Conservation (phyloP, 495 filamentous ascomycete genomes). For the Podospora pseudoanserina region DNA sequence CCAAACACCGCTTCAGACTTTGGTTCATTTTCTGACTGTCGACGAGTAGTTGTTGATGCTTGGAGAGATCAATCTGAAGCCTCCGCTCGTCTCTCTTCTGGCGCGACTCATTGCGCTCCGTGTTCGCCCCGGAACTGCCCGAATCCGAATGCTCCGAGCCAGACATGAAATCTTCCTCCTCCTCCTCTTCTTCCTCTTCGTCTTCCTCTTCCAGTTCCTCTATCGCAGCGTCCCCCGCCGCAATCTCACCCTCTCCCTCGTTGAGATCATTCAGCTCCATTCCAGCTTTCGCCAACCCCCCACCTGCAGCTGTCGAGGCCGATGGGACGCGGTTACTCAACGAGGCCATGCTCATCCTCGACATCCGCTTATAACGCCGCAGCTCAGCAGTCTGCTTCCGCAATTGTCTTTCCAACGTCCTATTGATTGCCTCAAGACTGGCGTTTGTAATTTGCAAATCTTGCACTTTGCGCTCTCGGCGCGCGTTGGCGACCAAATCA, state of each 20-base stretch:
- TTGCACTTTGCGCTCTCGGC: slow-evolving; percentile 89
- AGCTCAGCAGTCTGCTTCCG: slow-evolving; percentile 87
- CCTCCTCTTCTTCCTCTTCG: slow-evolving; percentile 38
- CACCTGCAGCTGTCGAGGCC: slow-evolving; percentile 30
- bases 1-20: slow-evolving; percentile 80
- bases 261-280: slow-evolving; percentile 49
- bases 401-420: slow-evolving; percentile 85
- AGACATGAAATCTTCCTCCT: slow-evolving; percentile 43
- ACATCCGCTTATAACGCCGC: slow-evolving; percentile 75
- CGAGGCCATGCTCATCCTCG: slow-evolving; percentile 56
- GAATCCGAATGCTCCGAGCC: slow-evolving; percentile 45
- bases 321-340: slow-evolving; percentile 27
- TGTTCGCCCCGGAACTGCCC: slow-evolving; percentile 44
- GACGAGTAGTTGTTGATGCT: slow-evolving; percentile 80
- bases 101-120: slow-evolving; percentile 42
- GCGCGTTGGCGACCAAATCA: slow-evolving; percentile 75
- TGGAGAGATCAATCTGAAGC: slow-evolving; percentile 75
- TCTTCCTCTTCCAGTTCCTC: slow-evolving; percentile 31
- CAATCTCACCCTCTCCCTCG: slow-evolving; percentile 45
- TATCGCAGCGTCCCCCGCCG: slow-evolving; percentile 45
- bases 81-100: slow-evolving; percentile 68
- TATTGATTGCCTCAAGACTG: slow-evolving; percentile 93
- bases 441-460: slow-evolving; percentile 98
- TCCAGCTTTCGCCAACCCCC: slow-evolving; percentile 27
- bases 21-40: slow-evolving; percentile 94